Evolutionary conservation across 305 asterid genomes (phyloP).

Genomic region (Stenogyne calaminthoides): DNA sequence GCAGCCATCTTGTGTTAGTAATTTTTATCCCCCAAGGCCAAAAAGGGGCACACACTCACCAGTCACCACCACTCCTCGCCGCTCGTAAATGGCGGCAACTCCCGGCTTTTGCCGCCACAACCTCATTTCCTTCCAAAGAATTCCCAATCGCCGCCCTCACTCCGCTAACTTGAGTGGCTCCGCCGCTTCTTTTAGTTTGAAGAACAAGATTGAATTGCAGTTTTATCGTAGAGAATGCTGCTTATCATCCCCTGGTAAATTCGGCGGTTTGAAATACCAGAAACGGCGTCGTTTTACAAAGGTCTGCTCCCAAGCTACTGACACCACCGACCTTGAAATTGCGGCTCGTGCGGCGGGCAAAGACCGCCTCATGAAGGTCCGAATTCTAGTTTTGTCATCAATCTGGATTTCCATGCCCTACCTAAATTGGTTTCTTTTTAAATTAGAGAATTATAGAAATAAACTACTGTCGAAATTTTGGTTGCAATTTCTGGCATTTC

Average conservation of each 20-base stretch:
- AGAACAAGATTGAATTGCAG: conserved; percentile 19
- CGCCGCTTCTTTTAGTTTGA: conserved; percentile 24
- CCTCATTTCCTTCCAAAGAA: conserved; percentile 20
- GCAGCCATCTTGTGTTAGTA: too few relatives aligned
- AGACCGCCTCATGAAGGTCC: conserved; percentile 72
- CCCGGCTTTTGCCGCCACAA: conserved; percentile 41
- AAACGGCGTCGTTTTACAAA: conserved; percentile 38
- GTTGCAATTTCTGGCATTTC: background rate
- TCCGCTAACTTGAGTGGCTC: conserved; percentile 1
- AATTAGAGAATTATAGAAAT: background rate
- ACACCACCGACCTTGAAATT: conserved; percentile 46
- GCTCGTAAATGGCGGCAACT: conserved; percentile 44
- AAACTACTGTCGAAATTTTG: background rate
- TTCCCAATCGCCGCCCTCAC: conserved; percentile 23
- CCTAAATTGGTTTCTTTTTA: background rate
- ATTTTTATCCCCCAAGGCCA: too few relatives aligned
- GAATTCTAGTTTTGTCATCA: background rate
- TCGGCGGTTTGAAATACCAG: conserved; percentile 27
- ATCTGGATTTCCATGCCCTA: background rate
- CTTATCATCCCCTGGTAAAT: conserved; percentile 12
- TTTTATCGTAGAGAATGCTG: conserved; percentile 21
- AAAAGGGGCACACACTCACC: too few relatives aligned
- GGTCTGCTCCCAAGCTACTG: conserved; percentile 48
- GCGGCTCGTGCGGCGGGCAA: conserved; percentile 61
- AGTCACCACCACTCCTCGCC: conserved; percentile 18